phyloP scores from a whole-genome alignment of 352 stramenopile genomes.

The Pythium biforme region DNA sequence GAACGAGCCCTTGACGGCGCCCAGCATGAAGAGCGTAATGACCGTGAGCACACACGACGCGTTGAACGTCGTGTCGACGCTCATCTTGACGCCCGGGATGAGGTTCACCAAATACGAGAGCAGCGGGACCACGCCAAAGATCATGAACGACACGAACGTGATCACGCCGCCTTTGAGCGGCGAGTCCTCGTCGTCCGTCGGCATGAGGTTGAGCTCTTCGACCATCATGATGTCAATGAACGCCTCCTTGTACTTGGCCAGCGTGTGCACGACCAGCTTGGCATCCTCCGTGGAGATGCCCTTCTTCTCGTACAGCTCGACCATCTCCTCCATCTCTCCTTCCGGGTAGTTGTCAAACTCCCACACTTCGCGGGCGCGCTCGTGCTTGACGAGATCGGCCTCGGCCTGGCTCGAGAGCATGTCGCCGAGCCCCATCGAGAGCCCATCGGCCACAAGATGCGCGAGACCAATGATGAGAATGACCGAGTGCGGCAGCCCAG shows the following conservation, averaged over 20 bases:
- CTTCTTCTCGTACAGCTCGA: conserved; percentile 93
- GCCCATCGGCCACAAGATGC: conserved; percentile 94
- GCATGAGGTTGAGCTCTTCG: conserved; percentile 94
- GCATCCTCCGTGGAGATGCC: conserved; percentile 92
- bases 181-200: conserved; percentile 91
- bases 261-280: conserved; percentile 88
- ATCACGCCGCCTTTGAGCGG: conserved; percentile 78
- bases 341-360: conserved; percentile 96
- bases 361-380: conserved; percentile 91
- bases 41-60: conserved; percentile 91
- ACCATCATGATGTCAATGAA: conserved; percentile 98
- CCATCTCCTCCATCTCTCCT: conserved; percentile 96
- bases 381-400: conserved; percentile 92
- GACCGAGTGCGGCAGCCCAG: conserved; percentile 80
- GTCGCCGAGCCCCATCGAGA: conserved; percentile 95
- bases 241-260: conserved; percentile 96
- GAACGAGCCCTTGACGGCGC: conserved; percentile 89
- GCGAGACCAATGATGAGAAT: conserved; percentile 94
- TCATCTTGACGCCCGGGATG: conserved; percentile 64
- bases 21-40: conserved; percentile 93
- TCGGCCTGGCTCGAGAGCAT: conserved; percentile 93
- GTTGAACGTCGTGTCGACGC: conserved; percentile 77
- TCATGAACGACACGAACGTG: conserved; percentile 90
- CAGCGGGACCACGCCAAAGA: conserved; percentile 92
- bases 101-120: conserved; percentile 92